Conservation (phyloP, 352 stramenopile species). For the Thraustotheca clavata region DNA sequence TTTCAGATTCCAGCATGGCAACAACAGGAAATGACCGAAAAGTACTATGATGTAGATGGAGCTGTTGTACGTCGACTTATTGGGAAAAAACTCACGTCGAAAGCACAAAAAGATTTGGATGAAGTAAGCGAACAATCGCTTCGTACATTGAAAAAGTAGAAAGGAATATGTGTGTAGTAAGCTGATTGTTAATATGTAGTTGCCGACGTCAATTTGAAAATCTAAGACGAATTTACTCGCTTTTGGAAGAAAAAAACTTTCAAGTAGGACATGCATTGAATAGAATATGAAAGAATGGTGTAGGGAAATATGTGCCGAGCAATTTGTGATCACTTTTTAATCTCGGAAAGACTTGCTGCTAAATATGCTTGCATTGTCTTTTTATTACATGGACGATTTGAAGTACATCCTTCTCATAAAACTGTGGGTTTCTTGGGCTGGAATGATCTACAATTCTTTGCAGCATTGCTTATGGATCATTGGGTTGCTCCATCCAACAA, state of each 20-base stretch:
- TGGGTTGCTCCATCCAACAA: constrained; percentile 35
- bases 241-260: constrained; percentile 75
- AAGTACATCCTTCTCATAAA: constrained; percentile 56
- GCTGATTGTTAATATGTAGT: constrained; percentile 22
- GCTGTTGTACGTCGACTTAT: constrained; percentile 62
- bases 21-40: constrained; percentile 74
- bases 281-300: not conserved
- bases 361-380: constrained; percentile 80
- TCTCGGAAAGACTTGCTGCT: constrained; percentile 62
- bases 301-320: constrained; percentile 31
- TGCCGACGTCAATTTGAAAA: constrained; percentile 75
- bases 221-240: constrained; percentile 56
- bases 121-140: constrained; percentile 64
- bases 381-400: constrained; percentile 61
- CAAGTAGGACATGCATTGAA: constrained; percentile 21
- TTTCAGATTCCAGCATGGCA: constrained; percentile 72
- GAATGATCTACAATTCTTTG: constrained; percentile 60
- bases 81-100: constrained; percentile 72
- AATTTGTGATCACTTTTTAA: constrained; percentile 50
- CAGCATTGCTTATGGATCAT: constrained; percentile 61
- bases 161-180: not conserved
- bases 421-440: constrained; percentile 50
- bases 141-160: constrained; percentile 56
- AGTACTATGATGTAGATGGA: constrained; percentile 68
- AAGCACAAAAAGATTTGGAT: constrained; percentile 78